Conservation (phyloP, 2,329 filamentous ascomycete genomes). For the Sporothrix phasma region DNA sequence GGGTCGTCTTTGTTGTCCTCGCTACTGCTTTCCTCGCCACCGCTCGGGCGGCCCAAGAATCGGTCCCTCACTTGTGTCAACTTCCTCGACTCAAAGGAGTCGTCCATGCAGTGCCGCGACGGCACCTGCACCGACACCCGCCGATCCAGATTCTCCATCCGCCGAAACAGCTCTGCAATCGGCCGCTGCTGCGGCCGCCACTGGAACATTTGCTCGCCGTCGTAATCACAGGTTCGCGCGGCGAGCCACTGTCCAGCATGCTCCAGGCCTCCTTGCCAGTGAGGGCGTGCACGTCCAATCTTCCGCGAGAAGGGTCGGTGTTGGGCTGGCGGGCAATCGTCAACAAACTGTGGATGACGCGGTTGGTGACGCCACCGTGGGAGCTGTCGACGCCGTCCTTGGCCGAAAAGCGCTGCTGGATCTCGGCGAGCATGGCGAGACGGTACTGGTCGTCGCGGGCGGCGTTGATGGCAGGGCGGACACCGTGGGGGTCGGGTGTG, state of each 20-base stretch:
- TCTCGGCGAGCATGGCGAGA: constrained; percentile 13
- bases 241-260: constrained; percentile 17
- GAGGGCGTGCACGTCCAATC: constrained; percentile 17
- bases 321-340: constrained; percentile 15
- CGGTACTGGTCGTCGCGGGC: constrained; percentile 16
- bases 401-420: constrained; percentile 4
- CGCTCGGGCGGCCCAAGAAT: constrained; percentile 15
- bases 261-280: constrained; percentile 17
- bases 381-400: not conserved
- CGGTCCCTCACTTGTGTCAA: constrained; percentile 20
- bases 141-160: constrained; percentile 24
- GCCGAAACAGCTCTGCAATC: constrained; percentile 22
- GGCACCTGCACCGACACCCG: constrained; percentile 24
- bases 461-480: constrained; percentile 10
- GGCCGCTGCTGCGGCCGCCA: constrained; percentile 21
- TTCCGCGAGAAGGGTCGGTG: not conserved
- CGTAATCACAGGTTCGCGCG: constrained; percentile 21
- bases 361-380: constrained; percentile 18
- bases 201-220: constrained; percentile 22
- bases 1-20: constrained; percentile 17
- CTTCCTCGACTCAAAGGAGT: constrained; percentile 21
- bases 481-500: not conserved
- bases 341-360: constrained; percentile 15
- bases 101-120: constrained; percentile 20
- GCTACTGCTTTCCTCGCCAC: not conserved